Evolutionary conservation across 108 stramenopile species (phyloP).

Genomic region (Cyclotella cryptica): DNA sequence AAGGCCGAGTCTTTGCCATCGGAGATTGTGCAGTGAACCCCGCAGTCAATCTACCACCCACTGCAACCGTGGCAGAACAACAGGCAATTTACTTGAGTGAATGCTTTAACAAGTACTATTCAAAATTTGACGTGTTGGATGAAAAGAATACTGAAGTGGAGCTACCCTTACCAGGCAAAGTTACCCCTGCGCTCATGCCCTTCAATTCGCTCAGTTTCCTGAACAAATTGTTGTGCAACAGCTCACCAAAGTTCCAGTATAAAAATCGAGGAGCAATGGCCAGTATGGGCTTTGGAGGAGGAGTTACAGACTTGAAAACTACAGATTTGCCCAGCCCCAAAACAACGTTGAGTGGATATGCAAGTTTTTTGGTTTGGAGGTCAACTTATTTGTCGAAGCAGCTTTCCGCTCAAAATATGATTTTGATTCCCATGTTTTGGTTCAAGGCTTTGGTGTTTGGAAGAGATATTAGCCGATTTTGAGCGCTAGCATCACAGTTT

Average conservation of each 20-base stretch:
- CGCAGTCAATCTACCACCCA: conserved; percentile 78
- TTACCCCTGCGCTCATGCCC: conserved; percentile 60
- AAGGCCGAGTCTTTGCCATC: conserved; percentile 90
- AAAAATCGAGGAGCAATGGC: conserved; percentile 58
- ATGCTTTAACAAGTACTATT: conserved; percentile 61
- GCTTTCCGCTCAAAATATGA: conserved; percentile 70
- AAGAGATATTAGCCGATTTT: conserved; percentile 78
- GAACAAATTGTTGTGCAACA: conserved; percentile 47
- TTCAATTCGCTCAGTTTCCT: conserved; percentile 49
- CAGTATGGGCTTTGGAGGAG: conserved; percentile 55
- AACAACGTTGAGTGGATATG: conserved; percentile 57
- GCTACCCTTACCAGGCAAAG: conserved; percentile 58
- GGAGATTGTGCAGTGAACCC: conserved; percentile 88
- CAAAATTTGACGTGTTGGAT: conserved; percentile 46
- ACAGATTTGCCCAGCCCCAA: conserved; percentile 39
- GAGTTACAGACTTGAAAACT: conserved; percentile 55
- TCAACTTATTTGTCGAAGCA: conserved; percentile 71
- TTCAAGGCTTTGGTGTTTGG: conserved; percentile 94
- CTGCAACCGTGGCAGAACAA: conserved; percentile 92
- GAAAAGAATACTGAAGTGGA: conserved; percentile 36
- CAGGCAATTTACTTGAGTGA: conserved; percentile 87
- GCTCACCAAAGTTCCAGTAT: conserved; percentile 61
- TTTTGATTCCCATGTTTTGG: conserved; percentile 98
- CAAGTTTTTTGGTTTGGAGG: conserved; percentile 77
- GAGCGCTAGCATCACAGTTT: conserved; percentile 1